Percentiles rank a stretch among this genome's conserved stretches.
Evolutionary conservation across 2,329 filamentous ascomycete genomes (phyloP).

Genomic region (Epichloe amarillans): DNA sequence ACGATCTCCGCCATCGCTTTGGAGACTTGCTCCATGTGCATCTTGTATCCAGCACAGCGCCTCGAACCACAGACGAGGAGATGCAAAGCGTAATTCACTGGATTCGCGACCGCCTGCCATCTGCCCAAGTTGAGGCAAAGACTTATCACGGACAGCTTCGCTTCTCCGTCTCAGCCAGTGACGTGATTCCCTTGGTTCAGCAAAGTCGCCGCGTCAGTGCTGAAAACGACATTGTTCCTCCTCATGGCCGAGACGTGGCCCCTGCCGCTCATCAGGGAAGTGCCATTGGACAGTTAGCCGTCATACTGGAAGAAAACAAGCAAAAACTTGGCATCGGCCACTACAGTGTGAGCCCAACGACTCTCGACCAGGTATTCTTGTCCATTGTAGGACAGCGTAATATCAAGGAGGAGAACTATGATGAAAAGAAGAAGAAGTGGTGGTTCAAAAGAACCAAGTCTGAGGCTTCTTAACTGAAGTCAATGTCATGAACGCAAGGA

Average conservation of each 20-base stretch:
- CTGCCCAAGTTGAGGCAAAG: slow-evolving; percentile 56
- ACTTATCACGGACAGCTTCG: slow-evolving; percentile 76
- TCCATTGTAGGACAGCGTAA: slow-evolving; percentile 71
- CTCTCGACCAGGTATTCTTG: slow-evolving; percentile 82
- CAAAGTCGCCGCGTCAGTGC: background rate
- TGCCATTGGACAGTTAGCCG: slow-evolving; percentile 57
- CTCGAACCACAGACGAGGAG: slow-evolving; percentile 55
- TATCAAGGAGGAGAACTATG: slow-evolving; percentile 58
- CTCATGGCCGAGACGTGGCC: slow-evolving; percentile 6
- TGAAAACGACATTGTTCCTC: background rate
- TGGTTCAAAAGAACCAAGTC: slow-evolving; percentile 4
- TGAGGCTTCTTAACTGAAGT: too few species aligned
- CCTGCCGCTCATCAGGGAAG: slow-evolving; percentile 22
- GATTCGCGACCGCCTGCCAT: slow-evolving; percentile 47
- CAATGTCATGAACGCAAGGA: too few species aligned
- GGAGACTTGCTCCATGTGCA: slow-evolving; percentile 74
- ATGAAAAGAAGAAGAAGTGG: slow-evolving; percentile 17
- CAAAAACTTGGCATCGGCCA: slow-evolving; percentile 61
- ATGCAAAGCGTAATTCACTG: slow-evolving; percentile 54
- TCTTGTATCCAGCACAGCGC: slow-evolving; percentile 61
- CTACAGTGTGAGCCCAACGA: slow-evolving; percentile 77
- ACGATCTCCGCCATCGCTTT: slow-evolving; percentile 58
- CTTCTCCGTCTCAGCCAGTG: slow-evolving; percentile 56
- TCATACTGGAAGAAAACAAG: slow-evolving; percentile 59
- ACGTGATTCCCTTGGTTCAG: slow-evolving; percentile 19